Evolutionary conservation across 2,329 filamentous ascomycete species (phyloP).

Genomic region (Dactylellina parvicollis): DNA sequence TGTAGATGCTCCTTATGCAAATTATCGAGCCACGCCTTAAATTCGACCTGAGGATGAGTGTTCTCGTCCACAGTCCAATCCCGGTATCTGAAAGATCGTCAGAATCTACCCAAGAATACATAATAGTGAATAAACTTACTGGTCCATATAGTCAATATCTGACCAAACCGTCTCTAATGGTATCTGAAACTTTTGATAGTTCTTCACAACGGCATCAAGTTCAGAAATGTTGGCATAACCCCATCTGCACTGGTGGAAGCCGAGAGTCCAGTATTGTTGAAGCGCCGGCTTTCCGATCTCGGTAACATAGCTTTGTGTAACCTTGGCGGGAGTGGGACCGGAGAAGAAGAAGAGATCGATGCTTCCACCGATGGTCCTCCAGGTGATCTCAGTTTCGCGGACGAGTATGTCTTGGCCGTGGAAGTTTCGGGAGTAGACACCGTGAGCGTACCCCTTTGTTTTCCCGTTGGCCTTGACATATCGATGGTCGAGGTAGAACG

Average conservation of each 20-base stretch:
- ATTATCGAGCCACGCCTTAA: conserved; percentile 71
- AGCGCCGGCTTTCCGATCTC: conserved; percentile 65
- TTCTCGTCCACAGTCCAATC: conserved; percentile 73
- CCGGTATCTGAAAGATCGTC: conserved; percentile 60
- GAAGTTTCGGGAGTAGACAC: conserved; percentile 81
- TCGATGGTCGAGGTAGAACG: conserved; percentile 79
- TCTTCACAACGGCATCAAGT: conserved; percentile 67
- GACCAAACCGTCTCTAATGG: conserved; percentile 79
- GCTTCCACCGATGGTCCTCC: conserved; percentile 80
- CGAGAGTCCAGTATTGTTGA: conserved; percentile 67
- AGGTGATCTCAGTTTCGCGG: conserved; percentile 74
- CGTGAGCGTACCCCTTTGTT: conserved; percentile 73
- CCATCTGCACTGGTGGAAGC: conserved; percentile 67
- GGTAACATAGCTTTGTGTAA: conserved; percentile 66
- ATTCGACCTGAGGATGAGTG: conserved; percentile 72
- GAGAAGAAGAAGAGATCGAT: conserved; percentile 69
- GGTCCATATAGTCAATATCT: conserved; percentile 77
- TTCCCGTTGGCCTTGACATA: conserved; percentile 61
- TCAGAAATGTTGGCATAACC: conserved; percentile 62
- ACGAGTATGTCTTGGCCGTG: conserved; percentile 74
- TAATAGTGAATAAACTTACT: conserved; percentile 22
- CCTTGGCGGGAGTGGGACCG: conserved; percentile 64
- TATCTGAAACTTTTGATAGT: conserved; percentile 73
- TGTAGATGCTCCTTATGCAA: conserved; percentile 75
- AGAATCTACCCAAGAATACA: background rate